Evolutionary conservation across 1,284 basidiomycete species (phyloP), one percentile per base, ranked within the genome.

Genomic region (Pseudozyma thailandica): DNA sequence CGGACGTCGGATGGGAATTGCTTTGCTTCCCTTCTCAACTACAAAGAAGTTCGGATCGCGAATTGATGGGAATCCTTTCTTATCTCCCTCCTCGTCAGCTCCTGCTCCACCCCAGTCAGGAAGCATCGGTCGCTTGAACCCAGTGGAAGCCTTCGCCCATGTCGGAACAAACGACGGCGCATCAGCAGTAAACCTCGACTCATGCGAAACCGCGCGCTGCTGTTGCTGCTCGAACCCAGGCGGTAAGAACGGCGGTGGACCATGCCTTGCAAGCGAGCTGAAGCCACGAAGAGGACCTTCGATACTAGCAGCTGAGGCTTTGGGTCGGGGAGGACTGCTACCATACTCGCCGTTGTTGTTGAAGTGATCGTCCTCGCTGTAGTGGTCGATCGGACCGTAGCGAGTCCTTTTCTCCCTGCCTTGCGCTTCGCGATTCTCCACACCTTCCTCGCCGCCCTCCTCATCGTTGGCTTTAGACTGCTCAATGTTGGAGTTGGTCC

Each of bases 81-180:
- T 6, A 18, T 54, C 12, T 16, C 27, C 39, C 9, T 25, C 18
- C 25, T 37, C n/a, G n/a, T n/a, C n/a, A n/a, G 37, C 33, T 35
- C 31, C 18, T 26, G 39, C 28, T 69, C n/a, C 51, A 50, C 44
- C 44, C 60, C 66, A 78, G 45, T 64, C 58, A 9, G 73, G 77
- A 43, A 78, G 48, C 7, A 47, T 58, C 5, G 70, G 72, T 8
- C 73, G 62, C 43, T 57, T 61, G 56, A 64, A 63, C 30, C 63
- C 51, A 8, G 53, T 51, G 12, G 49, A 52, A 0, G 47, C 51
- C 16, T 41, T 54, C 1, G 68, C 72, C 70, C 73, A 72, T 0
- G 75, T 69, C 2, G 77, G 77, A 12, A 62, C 63, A 31, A 79
- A 79, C 4, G 72, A 54, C 4, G 72, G 74, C 6, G 74, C 76